Percentiles rank a stretch among this genome's conserved stretches.
Conservation (phyloP, 1,284 basidiomycete species). For the Anthracocystis setariae region DNA sequence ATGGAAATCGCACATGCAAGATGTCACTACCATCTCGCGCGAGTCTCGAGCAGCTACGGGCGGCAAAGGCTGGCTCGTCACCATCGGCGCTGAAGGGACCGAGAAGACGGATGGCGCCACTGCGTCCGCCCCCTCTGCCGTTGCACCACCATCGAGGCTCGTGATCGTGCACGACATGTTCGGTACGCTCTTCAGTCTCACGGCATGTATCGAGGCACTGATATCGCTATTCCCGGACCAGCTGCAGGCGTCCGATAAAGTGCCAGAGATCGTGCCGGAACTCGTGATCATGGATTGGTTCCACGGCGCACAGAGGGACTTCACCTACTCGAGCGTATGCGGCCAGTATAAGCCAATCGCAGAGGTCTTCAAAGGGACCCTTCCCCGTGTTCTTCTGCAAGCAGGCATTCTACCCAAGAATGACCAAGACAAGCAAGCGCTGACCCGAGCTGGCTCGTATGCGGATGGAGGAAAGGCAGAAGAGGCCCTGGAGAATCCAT, state of each 20-base stretch:
- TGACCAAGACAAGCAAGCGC: conserved; percentile 1
- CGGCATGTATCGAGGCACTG: conserved; percentile 46
- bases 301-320: conserved; percentile 58
- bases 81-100: conserved; percentile 46
- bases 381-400: conserved; percentile 54
- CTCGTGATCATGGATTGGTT: conserved; percentile 62
- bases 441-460: conserved; percentile 37
- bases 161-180: conserved; percentile 63
- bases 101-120: conserved; percentile 19
- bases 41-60: conserved; percentile 29
- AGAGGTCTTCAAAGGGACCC: conserved; percentile 51
- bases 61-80: conserved; percentile 50
- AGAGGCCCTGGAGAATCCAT: conserved; percentile 41
- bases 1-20: conserved; percentile 55
- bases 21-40: conserved; percentile 38
- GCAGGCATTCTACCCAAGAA: conserved; percentile 49
- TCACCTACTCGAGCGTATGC: conserved; percentile 51
- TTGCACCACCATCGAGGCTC: conserved; percentile 24
- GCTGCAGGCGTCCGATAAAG: conserved; percentile 20
- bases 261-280: conserved; percentile 52
- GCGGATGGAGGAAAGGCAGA: conserved; percentile 28
- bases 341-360: conserved; percentile 54
- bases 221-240: conserved; percentile 43
- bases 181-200: conserved; percentile 56
- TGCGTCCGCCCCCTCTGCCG: conserved; percentile 3